Evolutionary conservation across 1,139 yeast species (phyloP), one percentile per base, ranked within the genome.

Genomic region (Zhuliangozyma blackwelliae): DNA sequence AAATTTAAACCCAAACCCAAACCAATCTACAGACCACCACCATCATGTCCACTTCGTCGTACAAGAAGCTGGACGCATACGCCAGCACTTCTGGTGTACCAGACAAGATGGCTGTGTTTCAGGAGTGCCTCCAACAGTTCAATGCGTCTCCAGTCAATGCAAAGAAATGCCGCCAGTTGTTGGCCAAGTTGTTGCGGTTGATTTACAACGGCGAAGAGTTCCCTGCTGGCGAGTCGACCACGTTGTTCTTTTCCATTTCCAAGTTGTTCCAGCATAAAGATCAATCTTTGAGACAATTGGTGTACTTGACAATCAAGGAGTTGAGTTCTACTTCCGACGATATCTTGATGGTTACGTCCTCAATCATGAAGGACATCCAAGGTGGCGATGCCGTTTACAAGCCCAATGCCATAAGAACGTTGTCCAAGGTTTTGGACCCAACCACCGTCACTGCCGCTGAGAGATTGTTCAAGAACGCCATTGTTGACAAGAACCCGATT

Each of bases 331-430:
- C 85, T 40, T 88, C 97, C 12, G 89, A 88, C 51, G 97, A 92
- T 63, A 88, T 88, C 38, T 77, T 92, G 62, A 94, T 92, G 97
- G 97, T 92, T 26, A 92, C 98, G 25, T 87, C 97, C 7, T 87
- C 96, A 16, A 90, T 92, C 54, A 94, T 92, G 97, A 90, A 90
- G 67, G 98, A 92, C 65, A 87, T 92, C 41, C 97, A 94, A 65
- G 82, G 83, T 43, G 90, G 90, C 47, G 95, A 88, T 46, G 72
- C 79, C 46, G 71, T 89, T 41, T 89, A 84, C 63, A 88, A 90
- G 57, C 96, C 98, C 40, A 85, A 92, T 59, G 97, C 99, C 25
- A 85, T 92, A 49, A 80, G 98, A 58, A 86, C 98, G 0, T 75
- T 92, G 51, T 79, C 90, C 16, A 78, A 95, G 51, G 95, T 92